A percentile compares a stretch with the other conserved stretches of the same genome.
Evolutionary conservation across 257 asterid genomes (phyloP).

Genomic region (Capsicum rhomboideum): DNA sequence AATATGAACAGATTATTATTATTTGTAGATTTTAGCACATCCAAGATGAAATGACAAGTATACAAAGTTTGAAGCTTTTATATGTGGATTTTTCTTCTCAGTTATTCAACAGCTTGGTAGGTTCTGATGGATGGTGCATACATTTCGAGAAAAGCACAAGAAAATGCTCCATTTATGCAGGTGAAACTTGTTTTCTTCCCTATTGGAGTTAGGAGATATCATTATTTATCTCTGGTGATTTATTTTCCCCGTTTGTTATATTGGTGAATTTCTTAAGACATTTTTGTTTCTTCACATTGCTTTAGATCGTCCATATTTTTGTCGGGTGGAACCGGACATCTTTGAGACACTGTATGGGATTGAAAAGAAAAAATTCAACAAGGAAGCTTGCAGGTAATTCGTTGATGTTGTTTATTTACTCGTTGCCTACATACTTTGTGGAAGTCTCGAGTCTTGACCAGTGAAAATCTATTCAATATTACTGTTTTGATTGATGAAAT

Average conservation of each 20-base stretch:
- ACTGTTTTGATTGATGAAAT: background rate
- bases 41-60: background rate
- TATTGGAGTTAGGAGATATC: background rate
- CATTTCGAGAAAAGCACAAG: constrained; percentile 75
- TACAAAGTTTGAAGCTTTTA: background rate
- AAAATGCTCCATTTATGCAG: constrained; percentile 73
- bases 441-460: background rate
- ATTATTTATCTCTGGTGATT: background rate
- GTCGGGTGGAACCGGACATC: constrained; percentile 80
- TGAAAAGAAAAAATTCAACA: constrained; percentile 70
- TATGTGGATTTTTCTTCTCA: constrained; percentile 13
- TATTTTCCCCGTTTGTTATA: background rate
- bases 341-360: constrained; percentile 61
- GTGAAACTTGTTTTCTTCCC: constrained; percentile 22
- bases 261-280: background rate
- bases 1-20: background rate
- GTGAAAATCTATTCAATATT: background rate
- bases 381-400: constrained; percentile 89
- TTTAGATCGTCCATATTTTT: constrained; percentile 75
- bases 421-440: background rate
- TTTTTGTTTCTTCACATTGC: background rate
- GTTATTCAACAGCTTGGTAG: constrained; percentile 70
- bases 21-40: background rate
- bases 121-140: constrained; percentile 93
- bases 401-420: background rate